These are phyloP conservation scores for Batrachochytrium dendrobatidis DNA, from an alignment of 371 early-diverging fungal species.

Conservation along the genomic window DNA sequence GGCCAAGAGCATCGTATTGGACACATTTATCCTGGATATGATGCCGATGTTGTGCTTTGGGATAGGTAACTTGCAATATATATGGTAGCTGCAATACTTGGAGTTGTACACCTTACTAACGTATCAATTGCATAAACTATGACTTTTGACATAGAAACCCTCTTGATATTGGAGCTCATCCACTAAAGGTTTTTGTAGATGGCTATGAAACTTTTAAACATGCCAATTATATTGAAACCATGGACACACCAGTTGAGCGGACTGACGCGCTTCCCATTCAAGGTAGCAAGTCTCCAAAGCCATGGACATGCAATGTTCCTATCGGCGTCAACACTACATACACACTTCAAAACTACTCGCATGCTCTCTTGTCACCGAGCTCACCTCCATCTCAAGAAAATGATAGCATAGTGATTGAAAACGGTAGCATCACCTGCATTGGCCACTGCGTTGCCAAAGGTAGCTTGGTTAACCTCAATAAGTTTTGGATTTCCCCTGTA, in stretches of 20 bases:
- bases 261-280: conserved; percentile 9
- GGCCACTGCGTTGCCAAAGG: conserved; percentile 21
- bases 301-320: conserved; percentile 3
- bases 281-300: conserved; percentile 11
- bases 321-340: neutral
- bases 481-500: neutral
- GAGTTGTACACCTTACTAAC: no score
- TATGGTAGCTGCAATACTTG: no score
- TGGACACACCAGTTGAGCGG: neutral
- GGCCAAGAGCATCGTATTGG: conserved; percentile 68
- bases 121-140: no score
- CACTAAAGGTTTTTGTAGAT: conserved; percentile 68
- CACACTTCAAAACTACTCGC: neutral
- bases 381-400: neutral
- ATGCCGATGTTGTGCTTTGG: conserved; percentile 71
- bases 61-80: conserved; percentile 37
- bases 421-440: conserved; percentile 27
- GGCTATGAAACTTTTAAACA: conserved; percentile 40
- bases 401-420: conserved; percentile 17
- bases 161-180: conserved; percentile 66
- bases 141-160: conserved; percentile 47
- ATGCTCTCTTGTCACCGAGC: neutral
- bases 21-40: conserved; percentile 57
- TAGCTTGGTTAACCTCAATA: conserved; percentile 22
- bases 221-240: neutral